These are phyloP conservation scores for Geoglossum cookeanum DNA, from an alignment of 2,329 filamentous ascomycete genomes.

Conservation along the genomic window DNA sequence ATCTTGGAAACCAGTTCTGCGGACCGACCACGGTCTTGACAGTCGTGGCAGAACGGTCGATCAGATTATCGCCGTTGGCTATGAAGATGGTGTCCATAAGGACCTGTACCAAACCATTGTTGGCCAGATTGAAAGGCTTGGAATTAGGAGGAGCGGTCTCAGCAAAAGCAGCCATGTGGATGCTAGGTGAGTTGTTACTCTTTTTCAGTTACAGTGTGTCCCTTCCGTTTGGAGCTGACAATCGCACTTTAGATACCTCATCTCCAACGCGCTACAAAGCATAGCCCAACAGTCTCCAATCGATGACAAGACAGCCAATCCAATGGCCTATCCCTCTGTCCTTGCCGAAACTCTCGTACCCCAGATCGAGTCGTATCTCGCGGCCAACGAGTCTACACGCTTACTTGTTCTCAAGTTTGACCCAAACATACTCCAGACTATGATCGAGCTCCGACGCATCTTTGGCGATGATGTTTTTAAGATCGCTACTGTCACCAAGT, in stretches of 20 bases:
- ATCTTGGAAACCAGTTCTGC: background rate
- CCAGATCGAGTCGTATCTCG: background rate
- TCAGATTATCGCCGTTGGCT: background rate
- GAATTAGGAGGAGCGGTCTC: background rate
- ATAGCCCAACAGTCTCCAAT: background rate
- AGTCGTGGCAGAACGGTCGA: background rate
- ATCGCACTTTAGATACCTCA: background rate
- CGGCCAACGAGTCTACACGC: background rate
- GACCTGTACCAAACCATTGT: background rate
- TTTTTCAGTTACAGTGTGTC: background rate
- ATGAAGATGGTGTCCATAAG: background rate
- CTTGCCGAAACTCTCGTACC: background rate
- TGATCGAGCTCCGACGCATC: background rate
- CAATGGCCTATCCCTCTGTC: background rate
- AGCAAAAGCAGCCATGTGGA: background rate
- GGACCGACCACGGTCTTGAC: background rate
- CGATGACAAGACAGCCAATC: background rate
- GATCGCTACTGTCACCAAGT: background rate
- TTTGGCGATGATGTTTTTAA: conserved; percentile 1
- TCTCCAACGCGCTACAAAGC: background rate
- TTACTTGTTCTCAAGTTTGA: background rate
- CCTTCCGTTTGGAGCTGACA: background rate
- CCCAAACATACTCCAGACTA: background rate
- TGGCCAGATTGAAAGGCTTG: background rate
- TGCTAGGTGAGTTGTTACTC: background rate